Conservation (phyloP, 23 red algal genomes). For the Gracilariopsis chorda region DNA sequence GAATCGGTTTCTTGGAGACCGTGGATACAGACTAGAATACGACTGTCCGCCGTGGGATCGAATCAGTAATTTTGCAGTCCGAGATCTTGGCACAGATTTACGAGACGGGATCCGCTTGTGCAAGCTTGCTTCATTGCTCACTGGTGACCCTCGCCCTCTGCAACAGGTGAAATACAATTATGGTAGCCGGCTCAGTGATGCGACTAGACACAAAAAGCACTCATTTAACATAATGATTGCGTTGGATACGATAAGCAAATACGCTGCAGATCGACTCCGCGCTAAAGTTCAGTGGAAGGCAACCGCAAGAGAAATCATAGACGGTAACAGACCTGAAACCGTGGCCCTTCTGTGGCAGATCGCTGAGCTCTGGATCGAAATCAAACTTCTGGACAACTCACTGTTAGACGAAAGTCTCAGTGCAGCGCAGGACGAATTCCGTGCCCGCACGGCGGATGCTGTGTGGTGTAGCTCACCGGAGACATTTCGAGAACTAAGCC, state of each 20-base stretch:
- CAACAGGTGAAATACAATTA: neutral
- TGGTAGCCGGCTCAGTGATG: neutral
- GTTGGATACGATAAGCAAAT: slow-evolving; percentile 1
- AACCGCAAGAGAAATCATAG: neutral
- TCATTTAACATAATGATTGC: slow-evolving; percentile 23
- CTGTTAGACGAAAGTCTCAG: neutral
- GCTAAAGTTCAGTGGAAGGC: neutral
- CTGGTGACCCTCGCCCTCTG: neutral
- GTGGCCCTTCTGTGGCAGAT: slow-evolving; percentile 34
- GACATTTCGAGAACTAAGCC: neutral
- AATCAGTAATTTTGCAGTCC: neutral
- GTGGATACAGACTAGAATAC: slow-evolving; percentile 16
- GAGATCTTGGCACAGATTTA: slow-evolving; percentile 11
- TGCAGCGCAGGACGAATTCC: slow-evolving; percentile 11
- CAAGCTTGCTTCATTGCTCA: slow-evolving; percentile 18
- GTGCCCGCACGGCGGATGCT: neutral
- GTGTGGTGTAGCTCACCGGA: neutral
- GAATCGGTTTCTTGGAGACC: neutral
- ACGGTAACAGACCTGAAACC: slow-evolving; percentile 1
- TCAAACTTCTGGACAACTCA: neutral
- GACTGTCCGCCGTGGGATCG: neutral
- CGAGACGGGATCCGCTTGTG: slow-evolving; percentile 43
- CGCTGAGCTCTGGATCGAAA: slow-evolving; percentile 12
- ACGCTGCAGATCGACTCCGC: neutral
- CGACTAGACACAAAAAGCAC: neutral